Percentiles rank a stretch among this genome's conserved stretches.
Conservation (phyloP, 345 rosid genomes). For the Garcia nutans region DNA sequence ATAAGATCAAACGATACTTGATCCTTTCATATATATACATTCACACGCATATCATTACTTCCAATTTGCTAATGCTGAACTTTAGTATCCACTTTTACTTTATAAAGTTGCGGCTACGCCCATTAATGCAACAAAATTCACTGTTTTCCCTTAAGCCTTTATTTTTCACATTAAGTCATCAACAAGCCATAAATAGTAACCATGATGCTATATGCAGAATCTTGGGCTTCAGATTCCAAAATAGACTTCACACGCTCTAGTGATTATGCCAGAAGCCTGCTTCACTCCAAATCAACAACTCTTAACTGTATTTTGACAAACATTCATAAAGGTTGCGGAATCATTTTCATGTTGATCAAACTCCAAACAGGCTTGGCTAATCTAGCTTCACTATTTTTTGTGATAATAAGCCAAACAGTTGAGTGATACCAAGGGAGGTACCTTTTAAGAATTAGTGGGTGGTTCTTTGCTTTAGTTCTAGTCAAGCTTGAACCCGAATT, state of each 20-base stretch:
- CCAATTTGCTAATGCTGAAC: not conserved
- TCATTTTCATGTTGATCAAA: not conserved
- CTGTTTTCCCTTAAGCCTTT: not conserved
- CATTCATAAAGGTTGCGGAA: not conserved
- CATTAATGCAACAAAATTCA: not conserved
- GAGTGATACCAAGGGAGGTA: slow-evolving; percentile 4
- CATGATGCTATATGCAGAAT: not conserved
- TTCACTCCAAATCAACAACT: not conserved
- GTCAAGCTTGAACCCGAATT: slow-evolving; percentile 14
- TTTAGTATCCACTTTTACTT: not conserved
- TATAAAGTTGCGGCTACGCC: not conserved
- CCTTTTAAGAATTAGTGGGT: slow-evolving; percentile 12
- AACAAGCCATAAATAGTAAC: not conserved
- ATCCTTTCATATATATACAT: not conserved
- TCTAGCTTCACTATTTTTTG: not conserved
- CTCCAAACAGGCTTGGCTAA: slow-evolving; percentile 2
- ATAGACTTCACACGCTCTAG: not conserved
- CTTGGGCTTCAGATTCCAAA: not conserved
- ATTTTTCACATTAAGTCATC: not conserved
- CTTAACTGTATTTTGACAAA: not conserved
- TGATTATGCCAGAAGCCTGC: too few species aligned
- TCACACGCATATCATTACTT: not conserved
- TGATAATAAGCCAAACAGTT: not conserved
- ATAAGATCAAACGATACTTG: not conserved
- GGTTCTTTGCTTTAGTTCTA: slow-evolving; percentile 13